Evolutionary conservation across 1,284 basidiomycete genomes (phyloP).

Genomic region (Cutaneotrichosporon sp.): DNA sequence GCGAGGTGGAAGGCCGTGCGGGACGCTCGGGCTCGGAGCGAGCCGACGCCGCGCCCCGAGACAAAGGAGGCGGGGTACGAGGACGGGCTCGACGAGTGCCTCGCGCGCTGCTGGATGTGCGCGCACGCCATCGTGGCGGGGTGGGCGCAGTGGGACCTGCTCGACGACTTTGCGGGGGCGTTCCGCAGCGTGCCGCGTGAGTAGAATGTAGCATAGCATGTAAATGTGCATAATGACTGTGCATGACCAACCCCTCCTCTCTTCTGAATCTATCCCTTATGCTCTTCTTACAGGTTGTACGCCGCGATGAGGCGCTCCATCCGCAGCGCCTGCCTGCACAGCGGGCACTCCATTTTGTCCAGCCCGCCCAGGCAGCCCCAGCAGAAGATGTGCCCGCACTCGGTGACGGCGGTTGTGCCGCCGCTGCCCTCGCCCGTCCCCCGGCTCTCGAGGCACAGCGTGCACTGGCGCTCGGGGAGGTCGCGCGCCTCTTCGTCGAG

Average conservation of each 20-base stretch:
- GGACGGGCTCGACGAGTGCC: constrained; percentile 36
- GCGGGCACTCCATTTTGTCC: constrained; percentile 78
- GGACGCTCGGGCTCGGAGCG: constrained; percentile 14
- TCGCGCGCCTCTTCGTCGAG: constrained; percentile 42
- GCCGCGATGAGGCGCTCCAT: constrained; percentile 74
- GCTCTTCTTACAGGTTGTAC: constrained; percentile 77
- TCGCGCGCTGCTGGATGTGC: constrained; percentile 73
- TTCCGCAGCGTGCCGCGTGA: constrained; percentile 20
- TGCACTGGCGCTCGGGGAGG: constrained; percentile 72
- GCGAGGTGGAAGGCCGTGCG: constrained; percentile 21
- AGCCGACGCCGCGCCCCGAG: constrained; percentile 14
- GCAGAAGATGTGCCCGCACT: constrained; percentile 92
- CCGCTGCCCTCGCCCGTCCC: constrained; percentile 58
- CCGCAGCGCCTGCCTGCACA: constrained; percentile 77
- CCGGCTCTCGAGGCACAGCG: constrained; percentile 82
- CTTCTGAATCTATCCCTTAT: not conserved
- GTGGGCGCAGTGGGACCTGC: constrained; percentile 86
- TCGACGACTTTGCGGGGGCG: constrained; percentile 65
- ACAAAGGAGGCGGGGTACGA: constrained; percentile 15
- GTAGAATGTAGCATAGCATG: not conserved
- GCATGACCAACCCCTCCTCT: not conserved
- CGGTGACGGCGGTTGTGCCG: constrained; percentile 69
- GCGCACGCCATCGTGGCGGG: constrained; percentile 69
- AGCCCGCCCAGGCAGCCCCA: constrained; percentile 95
- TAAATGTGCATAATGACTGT: constrained; percentile 9